phyloP scores from a whole-genome alignment of 345 rosid genomes.

The Aquilaria sinensis region DNA sequence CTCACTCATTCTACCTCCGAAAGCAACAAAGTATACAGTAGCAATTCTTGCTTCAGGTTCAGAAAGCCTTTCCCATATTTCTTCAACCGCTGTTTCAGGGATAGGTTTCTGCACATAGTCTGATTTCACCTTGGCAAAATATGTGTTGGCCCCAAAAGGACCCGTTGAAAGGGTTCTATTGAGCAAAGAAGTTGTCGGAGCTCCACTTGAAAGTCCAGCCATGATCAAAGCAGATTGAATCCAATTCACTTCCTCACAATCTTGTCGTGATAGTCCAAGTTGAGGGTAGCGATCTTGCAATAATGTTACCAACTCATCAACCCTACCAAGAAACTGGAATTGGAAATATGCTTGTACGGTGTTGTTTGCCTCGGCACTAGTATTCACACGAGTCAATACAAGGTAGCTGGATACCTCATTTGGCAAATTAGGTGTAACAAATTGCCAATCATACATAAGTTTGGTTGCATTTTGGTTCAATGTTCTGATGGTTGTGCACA shows the following conservation, averaged over 20 bases:
- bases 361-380: neutral
- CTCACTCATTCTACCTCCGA: constrained; percentile 1
- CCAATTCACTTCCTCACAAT: neutral
- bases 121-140: neutral
- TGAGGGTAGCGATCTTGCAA: neutral
- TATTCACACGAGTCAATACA: neutral
- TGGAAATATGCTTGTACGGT: neutral
- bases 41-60: neutral
- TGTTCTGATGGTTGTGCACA: neutral
- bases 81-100: neutral
- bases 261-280: neutral
- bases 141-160: no score
- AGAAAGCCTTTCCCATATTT: constrained; percentile 1
- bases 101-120: neutral
- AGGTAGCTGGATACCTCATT: neutral
- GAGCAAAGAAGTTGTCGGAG: neutral
- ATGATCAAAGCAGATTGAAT: neutral
- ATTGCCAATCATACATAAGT: constrained; percentile 1
- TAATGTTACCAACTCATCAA: neutral
- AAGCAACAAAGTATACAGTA: neutral
- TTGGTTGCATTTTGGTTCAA: neutral
- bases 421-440: neutral
- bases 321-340: neutral
- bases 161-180: neutral
- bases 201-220: neutral